Percentiles rank a stretch among this genome's conserved stretches.
Evolutionary conservation across 371 early-diverging fungal genomes (phyloP).

Genomic region (Mortierella sp.): DNA sequence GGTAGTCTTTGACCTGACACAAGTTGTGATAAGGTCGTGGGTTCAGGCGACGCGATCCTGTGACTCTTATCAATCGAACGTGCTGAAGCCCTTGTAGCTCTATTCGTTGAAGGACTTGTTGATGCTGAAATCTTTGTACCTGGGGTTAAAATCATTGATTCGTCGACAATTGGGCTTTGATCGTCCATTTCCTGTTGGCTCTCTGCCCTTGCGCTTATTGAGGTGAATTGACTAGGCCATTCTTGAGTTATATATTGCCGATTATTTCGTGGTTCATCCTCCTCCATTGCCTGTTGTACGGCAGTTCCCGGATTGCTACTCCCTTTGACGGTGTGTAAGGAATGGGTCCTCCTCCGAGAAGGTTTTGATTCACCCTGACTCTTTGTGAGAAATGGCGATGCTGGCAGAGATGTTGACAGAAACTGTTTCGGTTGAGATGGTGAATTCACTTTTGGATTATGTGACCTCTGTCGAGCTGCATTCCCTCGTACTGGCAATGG

Average conservation of each 20-base stretch:
- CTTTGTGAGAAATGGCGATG: background rate
- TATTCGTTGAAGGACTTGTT: background rate
- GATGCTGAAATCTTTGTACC: background rate
- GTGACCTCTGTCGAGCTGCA: background rate
- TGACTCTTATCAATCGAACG: background rate
- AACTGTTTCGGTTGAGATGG: background rate
- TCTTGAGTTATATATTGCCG: background rate
- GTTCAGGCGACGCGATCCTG: background rate
- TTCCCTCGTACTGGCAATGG: constrained; percentile 10
- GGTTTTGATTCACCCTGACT: background rate
- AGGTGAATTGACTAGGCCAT: background rate
- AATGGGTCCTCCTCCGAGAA: background rate
- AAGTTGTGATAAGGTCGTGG: constrained; percentile 1
- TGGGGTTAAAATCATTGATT: background rate
- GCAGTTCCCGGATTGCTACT: too few species aligned
- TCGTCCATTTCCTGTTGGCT: background rate
- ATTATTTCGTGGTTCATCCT: background rate
- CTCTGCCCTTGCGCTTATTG: background rate
- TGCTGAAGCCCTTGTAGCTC: background rate
- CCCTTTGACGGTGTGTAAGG: background rate
- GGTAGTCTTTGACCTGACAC: background rate
- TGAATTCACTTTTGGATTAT: background rate
- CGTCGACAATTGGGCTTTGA: constrained; percentile 2
- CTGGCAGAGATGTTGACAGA: background rate
- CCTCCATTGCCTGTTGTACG: background rate